Base-by-base conservation (phyloP, 768 basidiomycete species). In the Lactifluus piperatus region DNA sequence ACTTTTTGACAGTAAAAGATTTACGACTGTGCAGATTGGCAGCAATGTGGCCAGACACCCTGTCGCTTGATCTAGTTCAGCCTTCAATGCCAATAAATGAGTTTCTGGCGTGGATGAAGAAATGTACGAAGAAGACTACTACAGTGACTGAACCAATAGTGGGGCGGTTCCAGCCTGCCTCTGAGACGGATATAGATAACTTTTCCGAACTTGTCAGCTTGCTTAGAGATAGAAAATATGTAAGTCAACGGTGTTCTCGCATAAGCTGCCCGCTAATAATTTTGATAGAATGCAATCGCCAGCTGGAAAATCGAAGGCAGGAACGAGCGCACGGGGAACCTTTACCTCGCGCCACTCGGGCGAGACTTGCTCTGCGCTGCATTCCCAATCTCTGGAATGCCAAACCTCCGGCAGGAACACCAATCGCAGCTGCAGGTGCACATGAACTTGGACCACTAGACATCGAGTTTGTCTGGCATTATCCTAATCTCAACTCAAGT, bases 271-370 rank as follows among this genome's bases (percentile, higher is more conserved):
- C 14, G 32, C 48, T 49, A 10, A 49, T n/a, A 10, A 9, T 4
- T 11, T 49, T 13, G n/a, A 30, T 8, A 49, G 48, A 20, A 32
- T 10, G 48, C 48, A 14, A 10, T 13, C 7, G 30, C 29, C n/a
- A 30, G n/a, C 2, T 49, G 29, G 48, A 32, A 10, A 11, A 32
- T 49, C n/a, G n/a, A 13, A 44, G 54, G 59, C 8, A 51, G 24
- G 24, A n/a, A 8, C 26, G 26, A 7, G 16, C 1, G 37, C 5
- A 24, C 22, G 27, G 13, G 13, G 5, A 60, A 36, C 32, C 47
- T 61, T 41, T 46, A 57, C 47, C 41, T 64, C 20, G 27, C 41
- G 26, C 54, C 59, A 10, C n/a, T 56, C 22, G 27, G 27, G 5
- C 16, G 39, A 14, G 13, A 22, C 29, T 26, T 57, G 1, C 45